Conservation (phyloP, 2,329 filamentous ascomycete species). For the Trichoderma hamatum region DNA sequence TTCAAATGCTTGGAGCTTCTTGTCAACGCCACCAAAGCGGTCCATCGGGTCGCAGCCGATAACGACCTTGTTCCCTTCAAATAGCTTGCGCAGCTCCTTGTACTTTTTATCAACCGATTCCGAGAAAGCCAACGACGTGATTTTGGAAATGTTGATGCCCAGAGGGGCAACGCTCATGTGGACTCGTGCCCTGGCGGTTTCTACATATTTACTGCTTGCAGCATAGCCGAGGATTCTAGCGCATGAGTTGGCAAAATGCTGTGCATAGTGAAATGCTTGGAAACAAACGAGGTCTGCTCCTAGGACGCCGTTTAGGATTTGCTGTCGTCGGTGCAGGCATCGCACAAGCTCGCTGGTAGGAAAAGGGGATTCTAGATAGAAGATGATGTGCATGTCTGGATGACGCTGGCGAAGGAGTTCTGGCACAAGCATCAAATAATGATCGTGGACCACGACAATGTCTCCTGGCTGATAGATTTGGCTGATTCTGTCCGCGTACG, state of each 20-base stretch:
- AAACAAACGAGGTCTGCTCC: constrained; percentile 92
- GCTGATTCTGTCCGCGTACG: constrained; percentile 85
- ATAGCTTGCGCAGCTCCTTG: constrained; percentile 70
- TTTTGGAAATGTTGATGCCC: constrained; percentile 80
- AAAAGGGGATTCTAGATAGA: constrained; percentile 91
- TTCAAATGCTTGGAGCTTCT: constrained; percentile 92
- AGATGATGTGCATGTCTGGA: constrained; percentile 87
- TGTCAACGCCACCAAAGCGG: constrained; percentile 84
- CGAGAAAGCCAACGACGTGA: constrained; percentile 74
- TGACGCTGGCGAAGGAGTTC: constrained; percentile 82
- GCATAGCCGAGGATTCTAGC: constrained; percentile 84
- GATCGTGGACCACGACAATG: constrained; percentile 89
- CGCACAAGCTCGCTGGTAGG: constrained; percentile 93
- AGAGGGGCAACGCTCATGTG: not conserved
- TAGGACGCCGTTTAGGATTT: constrained; percentile 83
- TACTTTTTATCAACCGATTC: constrained; percentile 72
- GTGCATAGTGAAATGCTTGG: constrained; percentile 90
- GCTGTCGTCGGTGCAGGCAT: constrained; percentile 82
- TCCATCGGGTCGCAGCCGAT: constrained; percentile 92
- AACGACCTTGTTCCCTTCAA: constrained; percentile 86
- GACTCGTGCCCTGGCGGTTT: constrained; percentile 64
- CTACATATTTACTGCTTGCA: constrained; percentile 78
- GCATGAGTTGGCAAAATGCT: constrained; percentile 92
- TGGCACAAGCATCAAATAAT: constrained; percentile 86
- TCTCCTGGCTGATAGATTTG: constrained; percentile 89